A percentile compares a stretch with the other conserved stretches of the same genome.
Evolutionary conservation across 1,284 basidiomycete genomes (phyloP).

Genomic region (Moesziomyces antarcticus): DNA sequence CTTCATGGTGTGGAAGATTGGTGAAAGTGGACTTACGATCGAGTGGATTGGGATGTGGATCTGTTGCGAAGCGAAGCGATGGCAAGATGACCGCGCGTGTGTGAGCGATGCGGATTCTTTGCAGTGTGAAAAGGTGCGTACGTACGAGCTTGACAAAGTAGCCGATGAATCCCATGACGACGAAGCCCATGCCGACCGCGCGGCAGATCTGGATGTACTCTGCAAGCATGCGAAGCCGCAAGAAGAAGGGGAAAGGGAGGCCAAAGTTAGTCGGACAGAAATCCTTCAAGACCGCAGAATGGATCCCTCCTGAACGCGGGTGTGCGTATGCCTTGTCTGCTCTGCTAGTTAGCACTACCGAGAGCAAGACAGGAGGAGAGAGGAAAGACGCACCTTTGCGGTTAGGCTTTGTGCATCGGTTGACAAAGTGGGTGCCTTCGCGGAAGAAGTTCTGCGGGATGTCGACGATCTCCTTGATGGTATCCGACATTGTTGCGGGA

Average conservation of each 20-base stretch:
- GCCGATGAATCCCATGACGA: constrained; percentile 68
- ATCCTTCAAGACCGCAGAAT: too few relatives aligned
- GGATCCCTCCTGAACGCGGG: background rate
- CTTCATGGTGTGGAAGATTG: background rate
- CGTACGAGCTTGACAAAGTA: constrained; percentile 67
- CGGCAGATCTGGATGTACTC: constrained; percentile 68
- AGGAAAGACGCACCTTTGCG: constrained; percentile 79
- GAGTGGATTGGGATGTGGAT: constrained; percentile 68
- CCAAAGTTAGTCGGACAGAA: background rate
- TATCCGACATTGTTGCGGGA: constrained; percentile 78
- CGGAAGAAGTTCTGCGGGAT: constrained; percentile 90
- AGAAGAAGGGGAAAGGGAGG: background rate
- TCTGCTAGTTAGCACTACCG: too few relatives aligned
- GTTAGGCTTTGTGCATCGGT: constrained; percentile 96
- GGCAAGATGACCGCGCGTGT: background rate
- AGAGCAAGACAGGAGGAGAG: background rate
- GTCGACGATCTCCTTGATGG: constrained; percentile 88
- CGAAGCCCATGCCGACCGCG: constrained; percentile 66
- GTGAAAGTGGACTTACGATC: constrained; percentile 55
- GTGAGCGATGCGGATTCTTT: constrained; percentile 1
- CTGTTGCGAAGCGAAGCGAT: constrained; percentile 7
- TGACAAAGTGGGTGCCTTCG: constrained; percentile 95
- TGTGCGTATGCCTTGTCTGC: too few relatives aligned
- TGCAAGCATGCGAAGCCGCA: constrained; percentile 9
- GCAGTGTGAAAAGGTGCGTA: background rate